These are phyloP conservation scores for Aspergillus fumigatus DNA, from an alignment of 2,329 filamentous ascomycete genomes.

Conservation along the genomic window DNA sequence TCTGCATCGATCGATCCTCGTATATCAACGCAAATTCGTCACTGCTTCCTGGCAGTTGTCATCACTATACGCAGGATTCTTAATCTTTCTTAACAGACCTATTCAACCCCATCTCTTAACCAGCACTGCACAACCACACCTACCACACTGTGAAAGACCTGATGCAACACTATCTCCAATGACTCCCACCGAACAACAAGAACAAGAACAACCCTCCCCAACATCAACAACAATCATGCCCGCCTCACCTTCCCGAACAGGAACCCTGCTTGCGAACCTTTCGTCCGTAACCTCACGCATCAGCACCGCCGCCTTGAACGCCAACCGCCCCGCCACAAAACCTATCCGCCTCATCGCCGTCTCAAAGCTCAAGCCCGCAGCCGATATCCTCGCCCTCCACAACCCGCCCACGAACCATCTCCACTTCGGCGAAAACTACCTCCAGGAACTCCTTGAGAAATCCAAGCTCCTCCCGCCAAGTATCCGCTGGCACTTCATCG, in stretches of 20 bases:
- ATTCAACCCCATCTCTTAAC: neutral
- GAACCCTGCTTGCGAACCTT: constrained; percentile 60
- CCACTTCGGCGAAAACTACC: constrained; percentile 97
- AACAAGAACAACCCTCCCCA: constrained; percentile 12
- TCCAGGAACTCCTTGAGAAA: constrained; percentile 84
- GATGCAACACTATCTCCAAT: neutral
- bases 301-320: constrained; percentile 42
- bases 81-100: neutral
- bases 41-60: neutral
- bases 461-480: constrained; percentile 66
- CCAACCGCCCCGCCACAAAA: constrained; percentile 15
- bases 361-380: constrained; percentile 90
- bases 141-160: neutral
- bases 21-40: neutral
- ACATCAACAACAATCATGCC: constrained; percentile 47
- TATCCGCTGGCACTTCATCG: constrained; percentile 96
- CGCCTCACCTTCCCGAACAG: constrained; percentile 53
- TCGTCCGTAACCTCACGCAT: constrained; percentile 57
- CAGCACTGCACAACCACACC: neutral
- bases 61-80: neutral
- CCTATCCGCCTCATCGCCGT: constrained; percentile 75
- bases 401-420: constrained; percentile 54
- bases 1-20: neutral
- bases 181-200: constrained; percentile 10
- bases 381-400: constrained; percentile 83